Conservation (phyloP, 352 stramenopile genomes). For the Blastocystis sp. region DNA sequence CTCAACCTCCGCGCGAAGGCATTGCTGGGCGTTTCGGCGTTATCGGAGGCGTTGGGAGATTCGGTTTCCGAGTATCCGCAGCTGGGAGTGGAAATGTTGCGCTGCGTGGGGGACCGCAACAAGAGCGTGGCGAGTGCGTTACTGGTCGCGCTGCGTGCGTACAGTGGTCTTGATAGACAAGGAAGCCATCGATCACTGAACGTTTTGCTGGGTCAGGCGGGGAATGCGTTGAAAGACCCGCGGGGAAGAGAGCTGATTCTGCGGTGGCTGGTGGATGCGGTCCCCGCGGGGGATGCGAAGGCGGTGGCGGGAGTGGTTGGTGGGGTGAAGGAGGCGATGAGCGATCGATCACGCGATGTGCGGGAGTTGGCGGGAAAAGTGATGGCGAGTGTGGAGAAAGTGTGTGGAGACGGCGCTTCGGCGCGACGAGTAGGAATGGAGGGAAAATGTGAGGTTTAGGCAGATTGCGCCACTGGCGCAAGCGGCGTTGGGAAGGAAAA, state of each 20-base stretch:
- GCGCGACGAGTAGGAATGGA: no score
- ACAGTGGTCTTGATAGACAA: background rate
- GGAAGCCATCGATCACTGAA: background rate
- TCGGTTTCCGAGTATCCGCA: background rate
- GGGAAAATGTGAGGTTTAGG: no score
- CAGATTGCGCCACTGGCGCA: no score
- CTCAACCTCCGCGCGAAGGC: slow-evolving; percentile 21
- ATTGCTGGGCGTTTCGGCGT: background rate
- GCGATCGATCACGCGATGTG: no score
- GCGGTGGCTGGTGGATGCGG: background rate
- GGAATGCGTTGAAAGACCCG: no score
- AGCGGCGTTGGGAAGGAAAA: no score
- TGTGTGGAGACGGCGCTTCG: no score
- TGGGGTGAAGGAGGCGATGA: no score
- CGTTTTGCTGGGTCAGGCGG: no score
- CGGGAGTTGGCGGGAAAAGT: no score
- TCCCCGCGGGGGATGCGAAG: background rate
- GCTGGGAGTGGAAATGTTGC: background rate
- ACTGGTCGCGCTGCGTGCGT: background rate
- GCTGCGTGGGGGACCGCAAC: background rate
- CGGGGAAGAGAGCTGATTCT: background rate
- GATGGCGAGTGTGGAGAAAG: no score
- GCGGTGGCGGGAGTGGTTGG: no score
- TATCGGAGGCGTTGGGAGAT: background rate
- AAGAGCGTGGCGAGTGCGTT: slow-evolving; percentile 7